Base-by-base conservation (phyloP, 2,329 filamentous ascomycete species). In the Ophiosphaerella narmari region DNA sequence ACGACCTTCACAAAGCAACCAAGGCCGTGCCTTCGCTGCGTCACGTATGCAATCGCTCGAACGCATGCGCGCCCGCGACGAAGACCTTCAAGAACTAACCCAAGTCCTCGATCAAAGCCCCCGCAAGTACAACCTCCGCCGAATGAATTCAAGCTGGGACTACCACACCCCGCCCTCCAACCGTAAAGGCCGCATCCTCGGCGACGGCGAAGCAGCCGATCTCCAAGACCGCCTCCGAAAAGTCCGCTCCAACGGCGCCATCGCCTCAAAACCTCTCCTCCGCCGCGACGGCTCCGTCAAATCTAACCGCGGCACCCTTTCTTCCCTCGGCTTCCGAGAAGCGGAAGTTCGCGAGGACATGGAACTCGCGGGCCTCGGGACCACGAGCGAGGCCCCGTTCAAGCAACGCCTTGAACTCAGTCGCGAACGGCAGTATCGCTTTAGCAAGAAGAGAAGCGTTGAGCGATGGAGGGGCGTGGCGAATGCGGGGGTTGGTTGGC, bases 1-100 rank as follows among this genome's bases (percentile, higher is more conserved):
- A 12, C 67, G 71, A 7, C 66, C 73, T 14, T 77, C 77, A 1
- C 60, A 63, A 29, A 69, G 70, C 23, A 68, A 77, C 1, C 79
- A 80, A 65, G 80, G 80, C 13, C 78, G 78, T 40, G 80, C 79
- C 0, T 83, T 82, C 52, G 74, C 77, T 26, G 78, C 78, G 16
- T 79, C 80, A 5, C 72, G 80, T 31, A 75, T 77, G 62, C 79
- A 80, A 52, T 81, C 78, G 2, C 65, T 81, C 3, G 77, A 81
- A 29, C 74, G 74, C 12, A 73, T 77, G 59, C 72, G 75, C 48
- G 63, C 75, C 21, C 66, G 76, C 43, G 63, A 61, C 34, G 73
- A 74, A 24, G 75, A 78, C 16, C 56, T 79, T 5, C 68, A 74
- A 45, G 67, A 76, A 14, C 54, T 80, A 3, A 69, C 71, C 4